Base-by-base conservation (phyloP, 75 land plant genomes). In the Sequoia sempervirens region DNA sequence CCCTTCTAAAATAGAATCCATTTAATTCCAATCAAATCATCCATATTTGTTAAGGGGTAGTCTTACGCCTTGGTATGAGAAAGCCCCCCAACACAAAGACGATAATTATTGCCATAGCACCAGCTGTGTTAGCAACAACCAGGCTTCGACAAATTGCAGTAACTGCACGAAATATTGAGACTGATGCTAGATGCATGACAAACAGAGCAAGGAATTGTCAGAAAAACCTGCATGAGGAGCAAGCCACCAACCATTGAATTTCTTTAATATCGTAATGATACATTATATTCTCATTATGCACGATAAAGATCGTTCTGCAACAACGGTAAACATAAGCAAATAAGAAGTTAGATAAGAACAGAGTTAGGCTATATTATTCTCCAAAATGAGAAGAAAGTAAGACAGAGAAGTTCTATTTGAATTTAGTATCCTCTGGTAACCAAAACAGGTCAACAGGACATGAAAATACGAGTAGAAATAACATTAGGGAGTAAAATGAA, bases 71-170 rank as follows among this genome's bases (percentile, higher is more conserved):
- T 28, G 95, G 90, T 41, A 93, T 46, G 73, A 95, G 83, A 85
- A 90, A 95, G 13, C 97, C 97, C 3, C 97, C 90, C 80, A 93
- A 81, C 40, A 90, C 36, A 28, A 89, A 74, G 36, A 90, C 50
- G 13, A 91, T 53, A 14, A 95, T n/a, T 13, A 91, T 40, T 2
- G 81, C 28, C 47, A 91, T 12, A 30, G 72, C 73, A 20, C 90
- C 93, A 78, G 72, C 84, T 0, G 89, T 86, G 56, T 86, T 79
- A 47, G 92, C 84, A 69, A 80, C 80, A 30, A 88, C 87, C 80
- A 85, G 53, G 4, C 84, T 89, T 52, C 87, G 90, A 72, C 80
- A 86, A 36, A 88, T 6, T 1, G 89, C 83, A n/a, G 95, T 93
- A 26, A 88, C 37, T 70, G 87, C 83, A 38, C 95, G 93, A 76